Base-by-base conservation (phyloP, 441 rosid species). In the Flueggea neowawraea region DNA sequence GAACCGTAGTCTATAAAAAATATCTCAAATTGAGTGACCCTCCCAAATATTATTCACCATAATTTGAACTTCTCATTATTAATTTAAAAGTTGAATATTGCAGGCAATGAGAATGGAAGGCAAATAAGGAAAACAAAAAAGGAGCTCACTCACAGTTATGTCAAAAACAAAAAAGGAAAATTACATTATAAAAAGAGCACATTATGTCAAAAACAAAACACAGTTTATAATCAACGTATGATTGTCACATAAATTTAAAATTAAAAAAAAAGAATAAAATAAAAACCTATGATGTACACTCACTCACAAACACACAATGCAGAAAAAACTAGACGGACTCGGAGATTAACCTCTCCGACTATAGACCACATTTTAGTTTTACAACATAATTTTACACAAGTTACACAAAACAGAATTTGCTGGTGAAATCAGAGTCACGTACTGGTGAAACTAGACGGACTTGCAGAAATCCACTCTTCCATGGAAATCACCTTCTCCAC, bases 401-500 rank as follows among this genome's bases (percentile, higher is more conserved):
- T 22, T 22, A 64, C 45, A 65, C 45, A 69, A 53, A 53, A 54
- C 55, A 52, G 61, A 8, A 65, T 65, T 67, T 14, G 58, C 75
- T 61, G 67, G 66, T 58, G 58, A 63, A 64, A 59, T 49, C 58
- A 39, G 32, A 31, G 57, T 51, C 61, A 33, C 39, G 61, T 70
- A 6, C 0, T 22, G 65, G 75, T 74, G 69, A n/a, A n/a, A n/a
- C n/a, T n/a, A n/a, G n/a, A n/a, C n/a, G n/a, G n/a, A n/a, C n/a
- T 63, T 58, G 58, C 16, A 51, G 49, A 69, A 75, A 62, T 54
- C 16, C 62, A 31, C 13, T 12, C 14, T 63, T 47, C 64, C 53
- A 33, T 11, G 59, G 41, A 52, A 7, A 56, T 84, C 79, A 94
- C 70, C 96, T 87, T 74, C 72, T 85, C 80, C 95, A 84, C 69